phyloP scores from a whole-genome alignment of 257 asterid species.

The Ehretia macrophylla region DNA sequence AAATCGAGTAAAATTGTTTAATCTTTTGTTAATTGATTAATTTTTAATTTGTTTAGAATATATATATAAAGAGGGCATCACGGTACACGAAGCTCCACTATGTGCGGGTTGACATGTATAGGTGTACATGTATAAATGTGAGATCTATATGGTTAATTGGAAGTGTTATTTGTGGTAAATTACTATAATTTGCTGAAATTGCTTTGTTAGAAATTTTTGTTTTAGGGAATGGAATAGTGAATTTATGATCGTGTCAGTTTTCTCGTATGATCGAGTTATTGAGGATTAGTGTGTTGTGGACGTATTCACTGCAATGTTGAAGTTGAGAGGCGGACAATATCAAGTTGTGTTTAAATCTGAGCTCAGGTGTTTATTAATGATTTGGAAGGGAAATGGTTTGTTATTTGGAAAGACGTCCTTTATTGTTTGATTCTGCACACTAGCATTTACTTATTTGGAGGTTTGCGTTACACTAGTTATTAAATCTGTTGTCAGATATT shows the following conservation, averaged over 20 bases:
- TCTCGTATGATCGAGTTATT: too few relatives aligned
- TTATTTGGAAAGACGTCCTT: too few relatives aligned
- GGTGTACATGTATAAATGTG: neutral
- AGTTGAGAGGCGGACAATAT: too few relatives aligned
- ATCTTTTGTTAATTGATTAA: conserved; percentile 6
- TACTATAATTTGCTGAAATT: conserved; percentile 3
- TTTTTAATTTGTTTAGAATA: conserved; percentile 3
- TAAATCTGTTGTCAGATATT: too few relatives aligned
- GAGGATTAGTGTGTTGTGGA: neutral
- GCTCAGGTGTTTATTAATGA: too few relatives aligned
- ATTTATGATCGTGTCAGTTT: neutral
- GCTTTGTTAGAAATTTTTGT: neutral
- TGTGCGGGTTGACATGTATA: neutral
- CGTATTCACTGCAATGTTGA: neutral
- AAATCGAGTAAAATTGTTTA: neutral
- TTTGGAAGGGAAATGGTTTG: too few relatives aligned
- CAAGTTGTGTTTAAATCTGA: neutral
- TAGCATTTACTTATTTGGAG: too few relatives aligned
- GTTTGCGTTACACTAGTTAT: too few relatives aligned
- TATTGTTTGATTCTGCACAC: too few relatives aligned
- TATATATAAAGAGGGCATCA: too few relatives aligned
- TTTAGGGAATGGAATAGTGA: neutral
- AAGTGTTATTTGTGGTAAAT: neutral
- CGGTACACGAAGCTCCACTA: too few relatives aligned
- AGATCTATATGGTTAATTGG: neutral